Conservation (phyloP, 176 grass and related monocot genomes). For the Canna indica region DNA sequence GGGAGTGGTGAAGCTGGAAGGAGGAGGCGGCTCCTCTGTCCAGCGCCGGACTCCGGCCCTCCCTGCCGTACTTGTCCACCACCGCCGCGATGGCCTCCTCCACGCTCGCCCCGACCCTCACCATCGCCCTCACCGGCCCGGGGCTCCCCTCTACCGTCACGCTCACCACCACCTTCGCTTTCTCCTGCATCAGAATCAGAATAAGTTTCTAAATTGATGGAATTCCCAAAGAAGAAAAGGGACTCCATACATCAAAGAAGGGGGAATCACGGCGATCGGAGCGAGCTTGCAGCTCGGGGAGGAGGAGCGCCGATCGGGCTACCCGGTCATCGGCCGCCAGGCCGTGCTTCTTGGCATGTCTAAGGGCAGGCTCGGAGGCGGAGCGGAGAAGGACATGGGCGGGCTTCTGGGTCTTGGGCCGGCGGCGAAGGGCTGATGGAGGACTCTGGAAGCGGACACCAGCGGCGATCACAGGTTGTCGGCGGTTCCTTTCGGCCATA, state of each 20-base stretch:
- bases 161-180: slow-evolving; percentile 70
- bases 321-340: not conserved
- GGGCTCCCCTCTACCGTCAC: slow-evolving; percentile 79
- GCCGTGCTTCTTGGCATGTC: not conserved
- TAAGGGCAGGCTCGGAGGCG: not conserved
- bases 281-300: not conserved
- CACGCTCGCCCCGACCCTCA: slow-evolving; percentile 46
- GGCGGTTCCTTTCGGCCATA: not conserved
- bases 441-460: not conserved
- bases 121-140: slow-evolving; percentile 70
- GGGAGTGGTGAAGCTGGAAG: slow-evolving; percentile 77
- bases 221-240: not conserved
- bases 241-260: not conserved
- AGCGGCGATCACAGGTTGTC: not conserved
- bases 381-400: not conserved
- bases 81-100: slow-evolving; percentile 57
- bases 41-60: slow-evolving; percentile 33
- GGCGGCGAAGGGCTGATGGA: not conserved
- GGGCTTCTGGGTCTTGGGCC: not conserved
- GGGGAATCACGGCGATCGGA: not conserved
- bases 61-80: slow-evolving; percentile 51
- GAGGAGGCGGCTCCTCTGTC: not conserved
- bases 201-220: not conserved
- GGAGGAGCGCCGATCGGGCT: not conserved
- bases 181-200: slow-evolving; percentile 11